Conservation (phyloP, 1,284 basidiomycete species). For the Megacollybia platyphylla region DNA sequence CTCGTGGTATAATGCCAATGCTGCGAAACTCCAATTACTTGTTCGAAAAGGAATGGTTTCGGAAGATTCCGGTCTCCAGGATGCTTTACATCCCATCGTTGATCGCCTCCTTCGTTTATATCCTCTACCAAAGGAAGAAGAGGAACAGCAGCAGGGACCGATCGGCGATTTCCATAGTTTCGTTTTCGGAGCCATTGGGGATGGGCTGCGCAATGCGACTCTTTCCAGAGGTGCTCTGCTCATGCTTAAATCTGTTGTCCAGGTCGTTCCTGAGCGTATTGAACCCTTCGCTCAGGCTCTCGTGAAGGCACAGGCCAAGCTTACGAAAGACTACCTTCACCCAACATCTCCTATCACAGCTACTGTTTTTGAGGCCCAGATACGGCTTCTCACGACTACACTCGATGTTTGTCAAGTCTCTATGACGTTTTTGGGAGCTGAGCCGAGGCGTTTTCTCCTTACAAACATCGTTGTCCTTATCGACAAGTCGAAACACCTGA, state of each 20-base stretch:
- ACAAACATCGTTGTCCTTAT: slow-evolving; percentile 70
- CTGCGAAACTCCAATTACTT: slow-evolving; percentile 75
- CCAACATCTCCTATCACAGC: slow-evolving; percentile 33
- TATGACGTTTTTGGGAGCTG: slow-evolving; percentile 45
- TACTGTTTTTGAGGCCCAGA: slow-evolving; percentile 40
- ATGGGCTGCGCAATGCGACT: slow-evolving; percentile 69
- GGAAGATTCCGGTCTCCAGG: slow-evolving; percentile 68
- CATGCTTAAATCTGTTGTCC: slow-evolving; percentile 84
- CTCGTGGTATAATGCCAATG: slow-evolving; percentile 73
- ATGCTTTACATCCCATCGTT: slow-evolving; percentile 74
- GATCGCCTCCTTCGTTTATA: slow-evolving; percentile 79
- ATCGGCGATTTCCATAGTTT: slow-evolving; percentile 72
- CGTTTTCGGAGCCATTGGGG: slow-evolving; percentile 67
- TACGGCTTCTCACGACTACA: slow-evolving; percentile 52
- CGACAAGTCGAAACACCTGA: slow-evolving; percentile 82
- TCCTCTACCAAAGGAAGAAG: slow-evolving; percentile 73
- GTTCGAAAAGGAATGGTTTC: slow-evolving; percentile 80
- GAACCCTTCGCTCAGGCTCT: slow-evolving; percentile 72
- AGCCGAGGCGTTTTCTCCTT: slow-evolving; percentile 66
- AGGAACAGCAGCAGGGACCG: slow-evolving; percentile 44
- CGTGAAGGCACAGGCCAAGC: slow-evolving; percentile 77
- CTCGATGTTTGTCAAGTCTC: slow-evolving; percentile 64
- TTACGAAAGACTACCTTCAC: slow-evolving; percentile 83
- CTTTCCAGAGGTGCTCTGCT: slow-evolving; percentile 73
- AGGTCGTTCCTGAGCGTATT: slow-evolving; percentile 73